Evolutionary conservation across 2,329 filamentous ascomycete species (phyloP), one percentile per base, ranked within the genome.

Genomic region (Paraconiothyrium sp.): DNA sequence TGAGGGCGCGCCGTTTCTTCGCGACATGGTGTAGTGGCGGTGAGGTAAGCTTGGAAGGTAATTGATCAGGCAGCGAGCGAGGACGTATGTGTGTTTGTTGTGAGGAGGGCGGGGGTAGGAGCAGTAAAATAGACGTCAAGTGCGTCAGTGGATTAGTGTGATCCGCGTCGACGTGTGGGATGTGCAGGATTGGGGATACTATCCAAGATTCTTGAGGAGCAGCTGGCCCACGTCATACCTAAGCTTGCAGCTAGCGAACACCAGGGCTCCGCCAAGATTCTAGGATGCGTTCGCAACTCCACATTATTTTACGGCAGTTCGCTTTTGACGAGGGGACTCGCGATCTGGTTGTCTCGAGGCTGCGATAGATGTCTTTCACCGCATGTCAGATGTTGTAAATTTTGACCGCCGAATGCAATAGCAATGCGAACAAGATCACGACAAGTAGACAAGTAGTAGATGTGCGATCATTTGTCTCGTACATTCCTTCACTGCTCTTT

Each of bases 1-100:
- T 74, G 84, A 84, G 64, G 83, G 76, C 59, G 81, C 82, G 75
- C 82, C 82, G 63, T 80, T 84, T 83, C 89, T 82, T 82, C 88
- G 89, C 64, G 89, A 90, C 89, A 91, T 91, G 72, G 39, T 59
- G 56, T 56, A 35, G 44, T 22, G 34, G 54, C 50, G 37, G 51
- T 55, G 39, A 54, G 39, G 22, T 24, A 10, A 32, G 44, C 27
- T 20, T 20, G n/a, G 14, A 39, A 32, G 37, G 30, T 24, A 41
- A 20, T 3, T 41, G 16, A 16, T 41, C 37, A 41, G 37, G 14
- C 37, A 41, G 10, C 16, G 32, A 9, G 27, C 27, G 6, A 30
- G 4, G 13, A 22, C 2, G 35, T n/a, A 27, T 24, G 44, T 22
- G 27, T 32, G 13, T 48, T 14, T 34, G 24, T 32, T 46, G 54